Evolutionary conservation across 2,329 filamentous ascomycete species (phyloP).

Genomic region (Verticillium isaacii): DNA sequence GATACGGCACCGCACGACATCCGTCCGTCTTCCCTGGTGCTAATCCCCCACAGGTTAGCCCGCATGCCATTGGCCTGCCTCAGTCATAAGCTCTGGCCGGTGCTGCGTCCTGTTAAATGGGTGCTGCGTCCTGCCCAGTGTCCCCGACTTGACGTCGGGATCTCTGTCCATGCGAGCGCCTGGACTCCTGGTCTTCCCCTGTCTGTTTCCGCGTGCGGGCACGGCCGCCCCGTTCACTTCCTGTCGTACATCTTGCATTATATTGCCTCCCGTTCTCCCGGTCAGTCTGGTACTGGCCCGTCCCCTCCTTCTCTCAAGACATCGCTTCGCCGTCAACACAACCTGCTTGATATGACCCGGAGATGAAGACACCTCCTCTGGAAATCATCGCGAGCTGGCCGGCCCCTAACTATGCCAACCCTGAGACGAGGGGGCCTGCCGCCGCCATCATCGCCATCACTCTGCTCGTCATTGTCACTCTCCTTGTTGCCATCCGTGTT

Average conservation of each 20-base stretch:
- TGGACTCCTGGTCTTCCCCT: not conserved
- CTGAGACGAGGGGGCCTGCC: conserved; percentile 22
- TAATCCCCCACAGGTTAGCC: not conserved
- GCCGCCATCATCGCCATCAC: conserved; percentile 20
- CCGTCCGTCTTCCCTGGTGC: not conserved
- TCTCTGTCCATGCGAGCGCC: not conserved
- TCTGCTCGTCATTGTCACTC: conserved; percentile 21
- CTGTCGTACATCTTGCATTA: not conserved
- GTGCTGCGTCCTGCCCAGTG: not conserved
- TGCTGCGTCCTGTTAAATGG: not conserved
- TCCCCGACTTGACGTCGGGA: not conserved
- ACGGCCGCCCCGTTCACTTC: not conserved
- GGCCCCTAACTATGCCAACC: conserved; percentile 23
- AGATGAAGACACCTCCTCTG: conserved; percentile 15
- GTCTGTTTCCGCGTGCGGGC: not conserved
- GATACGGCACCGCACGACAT: not conserved
- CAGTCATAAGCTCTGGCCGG: not conserved
- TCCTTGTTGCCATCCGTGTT: conserved; percentile 25
- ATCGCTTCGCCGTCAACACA: not conserved
- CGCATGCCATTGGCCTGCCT: not conserved
- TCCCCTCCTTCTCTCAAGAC: not conserved
- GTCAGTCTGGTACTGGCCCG: not conserved
- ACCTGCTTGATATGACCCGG: not conserved
- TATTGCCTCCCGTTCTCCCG: not conserved
- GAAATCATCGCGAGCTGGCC: conserved; percentile 23